phyloP scores from a whole-genome alignment of 306 rosid species.

The Malus sieversii region DNA sequence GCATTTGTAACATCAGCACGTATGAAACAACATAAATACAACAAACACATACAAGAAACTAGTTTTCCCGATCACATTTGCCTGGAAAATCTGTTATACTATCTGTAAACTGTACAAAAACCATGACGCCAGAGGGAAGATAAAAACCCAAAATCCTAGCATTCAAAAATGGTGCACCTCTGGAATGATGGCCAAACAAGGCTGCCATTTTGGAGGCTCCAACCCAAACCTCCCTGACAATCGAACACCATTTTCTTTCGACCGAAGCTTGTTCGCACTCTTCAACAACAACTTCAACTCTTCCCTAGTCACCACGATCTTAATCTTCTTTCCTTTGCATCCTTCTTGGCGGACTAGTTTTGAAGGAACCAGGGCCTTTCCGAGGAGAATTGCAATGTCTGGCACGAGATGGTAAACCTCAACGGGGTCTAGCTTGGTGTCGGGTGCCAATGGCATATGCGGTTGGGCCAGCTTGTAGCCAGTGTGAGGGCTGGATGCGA shows the following conservation, averaged over 20 bases:
- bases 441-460: conserved; percentile 7
- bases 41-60: no score
- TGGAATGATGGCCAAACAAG: conserved; percentile 45
- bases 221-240: conserved; percentile 8
- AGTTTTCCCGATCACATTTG: no score
- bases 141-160: background rate
- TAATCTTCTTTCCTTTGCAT: conserved; percentile 28
- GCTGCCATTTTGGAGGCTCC: conserved; percentile 40
- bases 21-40: no score
- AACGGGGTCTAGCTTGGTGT: conserved; percentile 24
- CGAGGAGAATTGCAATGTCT: conserved; percentile 22
- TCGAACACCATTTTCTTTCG: conserved; percentile 2
- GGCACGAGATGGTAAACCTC: conserved; percentile 35
- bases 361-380: conserved; percentile 7
- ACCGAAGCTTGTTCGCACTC: conserved; percentile 31
- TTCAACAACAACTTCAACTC: conserved; percentile 42
- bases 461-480: conserved; percentile 6
- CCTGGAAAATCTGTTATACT: background rate
- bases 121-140: background rate
- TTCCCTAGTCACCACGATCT: conserved; percentile 49
- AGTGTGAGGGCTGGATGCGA: conserved; percentile 16
- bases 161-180: conserved; percentile 35
- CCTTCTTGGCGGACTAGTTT: conserved; percentile 19
- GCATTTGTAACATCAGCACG: no score
- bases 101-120: background rate